Evolutionary conservation across 306 rosid species (phyloP).

Genomic region (Fagus sylvatica): DNA sequence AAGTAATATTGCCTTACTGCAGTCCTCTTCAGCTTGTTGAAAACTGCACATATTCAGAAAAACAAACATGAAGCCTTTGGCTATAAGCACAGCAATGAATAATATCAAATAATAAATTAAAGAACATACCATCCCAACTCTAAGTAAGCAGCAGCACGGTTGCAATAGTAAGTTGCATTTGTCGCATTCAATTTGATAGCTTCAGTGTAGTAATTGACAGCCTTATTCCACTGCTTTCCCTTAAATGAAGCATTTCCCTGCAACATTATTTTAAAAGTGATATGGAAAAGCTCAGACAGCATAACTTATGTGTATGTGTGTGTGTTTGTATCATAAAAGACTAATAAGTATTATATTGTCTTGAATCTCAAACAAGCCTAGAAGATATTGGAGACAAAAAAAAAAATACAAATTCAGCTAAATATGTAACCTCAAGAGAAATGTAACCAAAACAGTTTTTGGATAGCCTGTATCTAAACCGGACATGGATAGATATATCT

Average conservation of each 20-base stretch:
- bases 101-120: constrained; percentile 14
- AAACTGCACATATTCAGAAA: constrained; percentile 54
- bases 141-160: constrained; percentile 89
- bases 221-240: constrained; percentile 72
- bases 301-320: not conserved
- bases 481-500: not conserved
- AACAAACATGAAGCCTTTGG: not conserved
- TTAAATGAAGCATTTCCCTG: constrained; percentile 93
- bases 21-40: constrained; percentile 92
- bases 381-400: not conserved
- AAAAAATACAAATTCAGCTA: not conserved
- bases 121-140: constrained; percentile 73
- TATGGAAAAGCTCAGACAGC: not conserved
- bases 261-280: not conserved
- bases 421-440: not conserved
- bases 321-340: not conserved
- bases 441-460: not conserved
- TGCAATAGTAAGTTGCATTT: constrained; percentile 68
- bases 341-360: not conserved
- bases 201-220: constrained; percentile 68
- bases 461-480: not conserved
- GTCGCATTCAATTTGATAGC: constrained; percentile 66
- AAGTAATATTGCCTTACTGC: constrained; percentile 61
- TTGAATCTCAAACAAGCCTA: not conserved
- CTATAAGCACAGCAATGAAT: constrained; percentile 20